A percentile compares a stretch with the other conserved stretches of the same genome.
These are phyloP conservation scores for Angomonas deanei DNA, from an alignment of 208 protist species.

Conservation along the genomic window DNA sequence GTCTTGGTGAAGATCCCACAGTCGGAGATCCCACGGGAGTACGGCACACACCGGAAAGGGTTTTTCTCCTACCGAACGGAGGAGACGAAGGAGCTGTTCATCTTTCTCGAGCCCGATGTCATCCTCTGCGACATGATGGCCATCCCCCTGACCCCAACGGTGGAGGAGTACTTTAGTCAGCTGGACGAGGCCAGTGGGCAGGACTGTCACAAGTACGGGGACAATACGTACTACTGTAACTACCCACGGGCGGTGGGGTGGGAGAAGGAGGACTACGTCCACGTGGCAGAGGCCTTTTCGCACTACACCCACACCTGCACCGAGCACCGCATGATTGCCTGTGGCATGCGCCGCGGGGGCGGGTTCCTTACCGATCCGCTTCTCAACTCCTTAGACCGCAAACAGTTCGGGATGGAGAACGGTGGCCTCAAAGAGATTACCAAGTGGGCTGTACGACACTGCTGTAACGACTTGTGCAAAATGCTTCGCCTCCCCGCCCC, in stretches of 20 bases:
- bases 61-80: slow-evolving; percentile 59
- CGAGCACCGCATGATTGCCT: slow-evolving; percentile 24
- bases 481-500: slow-evolving; percentile 15
- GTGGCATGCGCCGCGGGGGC: slow-evolving; percentile 39
- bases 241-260: slow-evolving; percentile 23
- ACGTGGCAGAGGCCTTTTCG: slow-evolving; percentile 69
- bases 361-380: slow-evolving; percentile 61
- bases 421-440: slow-evolving; percentile 33
- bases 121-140: slow-evolving; percentile 16
- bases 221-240: slow-evolving; percentile 10
- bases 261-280: slow-evolving; percentile 18
- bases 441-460: slow-evolving; percentile 37
- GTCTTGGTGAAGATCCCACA: slow-evolving; percentile 36
- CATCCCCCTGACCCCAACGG: slow-evolving; percentile 7
- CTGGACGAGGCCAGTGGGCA: slow-evolving; percentile 7
- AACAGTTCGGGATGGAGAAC: slow-evolving; percentile 58
- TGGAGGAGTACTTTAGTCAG: slow-evolving; percentile 41
- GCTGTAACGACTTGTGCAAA: slow-evolving; percentile 49
- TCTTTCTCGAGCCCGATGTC: slow-evolving; percentile 61
- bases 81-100: slow-evolving; percentile 42
- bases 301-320: slow-evolving; percentile 49
- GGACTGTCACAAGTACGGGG: neutral
- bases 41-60: slow-evolving; percentile 14
- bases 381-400: slow-evolving; percentile 40
- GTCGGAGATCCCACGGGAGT: slow-evolving; percentile 17